Conservation (phyloP, 306 rosid genomes). For the Carpinus viminea region DNA sequence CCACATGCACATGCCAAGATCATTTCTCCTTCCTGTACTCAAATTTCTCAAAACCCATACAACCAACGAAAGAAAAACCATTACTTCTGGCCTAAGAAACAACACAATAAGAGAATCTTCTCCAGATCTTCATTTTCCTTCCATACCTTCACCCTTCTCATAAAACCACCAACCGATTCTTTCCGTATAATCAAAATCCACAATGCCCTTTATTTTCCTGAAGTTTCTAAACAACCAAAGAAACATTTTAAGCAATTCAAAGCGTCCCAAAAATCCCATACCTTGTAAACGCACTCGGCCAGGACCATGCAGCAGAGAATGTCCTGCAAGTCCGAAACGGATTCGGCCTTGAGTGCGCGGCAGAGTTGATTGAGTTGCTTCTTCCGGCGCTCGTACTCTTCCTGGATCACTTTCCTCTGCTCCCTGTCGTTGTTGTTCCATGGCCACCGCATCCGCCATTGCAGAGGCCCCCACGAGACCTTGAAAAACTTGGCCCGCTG, state of each 20-base stretch:
- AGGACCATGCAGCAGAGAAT: slow-evolving; percentile 93
- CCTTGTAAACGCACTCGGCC: slow-evolving; percentile 97
- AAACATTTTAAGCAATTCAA: background rate
- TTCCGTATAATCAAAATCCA: no score
- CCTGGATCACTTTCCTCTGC: slow-evolving; percentile 72
- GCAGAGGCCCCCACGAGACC: slow-evolving; percentile 88
- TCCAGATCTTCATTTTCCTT: background rate
- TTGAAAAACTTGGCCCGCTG: slow-evolving; percentile 63
- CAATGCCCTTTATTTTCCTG: background rate
- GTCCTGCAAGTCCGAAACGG: slow-evolving; percentile 83
- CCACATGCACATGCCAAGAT: background rate
- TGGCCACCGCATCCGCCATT: slow-evolving; percentile 93
- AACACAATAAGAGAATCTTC: background rate
- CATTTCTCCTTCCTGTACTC: background rate
- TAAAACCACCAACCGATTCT: background rate
- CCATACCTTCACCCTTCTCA: background rate
- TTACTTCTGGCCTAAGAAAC: background rate
- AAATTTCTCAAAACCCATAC: background rate
- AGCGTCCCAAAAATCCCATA: background rate
- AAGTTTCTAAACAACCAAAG: background rate
- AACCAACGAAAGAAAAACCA: background rate
- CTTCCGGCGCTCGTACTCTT: slow-evolving; percentile 67
- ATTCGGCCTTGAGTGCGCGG: slow-evolving; percentile 65
- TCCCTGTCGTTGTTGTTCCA: slow-evolving; percentile 50
- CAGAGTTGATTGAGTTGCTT: slow-evolving; percentile 76